Conservation (phyloP, 495 filamentous ascomycete species). For the Penicillium chermesinum region DNA sequence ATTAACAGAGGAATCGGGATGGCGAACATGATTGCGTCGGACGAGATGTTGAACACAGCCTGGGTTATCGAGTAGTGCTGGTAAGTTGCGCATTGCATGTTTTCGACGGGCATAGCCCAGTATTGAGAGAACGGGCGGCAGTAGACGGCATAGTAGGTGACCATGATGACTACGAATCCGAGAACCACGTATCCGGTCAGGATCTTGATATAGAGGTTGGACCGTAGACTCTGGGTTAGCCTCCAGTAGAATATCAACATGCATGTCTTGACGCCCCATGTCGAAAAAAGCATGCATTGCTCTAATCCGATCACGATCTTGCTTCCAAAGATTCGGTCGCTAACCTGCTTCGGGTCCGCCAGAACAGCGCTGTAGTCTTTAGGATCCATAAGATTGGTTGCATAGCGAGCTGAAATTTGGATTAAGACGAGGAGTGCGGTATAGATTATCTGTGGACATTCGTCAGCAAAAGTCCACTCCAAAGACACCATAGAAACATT, state of each 20-base stretch:
- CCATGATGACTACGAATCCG: constrained; percentile 55
- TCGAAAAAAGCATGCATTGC: constrained; percentile 47
- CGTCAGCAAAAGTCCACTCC: neutral
- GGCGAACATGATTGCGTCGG: constrained; percentile 56
- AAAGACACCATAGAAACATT: neutral
- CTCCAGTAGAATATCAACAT: constrained; percentile 48
- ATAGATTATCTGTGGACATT: constrained; percentile 38
- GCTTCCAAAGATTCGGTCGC: constrained; percentile 43
- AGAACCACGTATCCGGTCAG: constrained; percentile 50
- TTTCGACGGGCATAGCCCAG: constrained; percentile 47
- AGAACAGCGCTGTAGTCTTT: constrained; percentile 45
- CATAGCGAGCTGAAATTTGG: constrained; percentile 51
- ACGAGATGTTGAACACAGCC: constrained; percentile 62
- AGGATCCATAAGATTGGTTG: constrained; percentile 56
- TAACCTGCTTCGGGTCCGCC: constrained; percentile 33
- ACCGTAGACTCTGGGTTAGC: constrained; percentile 35
- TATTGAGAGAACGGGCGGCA: constrained; percentile 58
- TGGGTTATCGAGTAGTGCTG: constrained; percentile 58
- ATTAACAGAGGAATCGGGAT: constrained; percentile 58
- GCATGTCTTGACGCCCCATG: constrained; percentile 47
- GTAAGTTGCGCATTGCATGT: constrained; percentile 34
- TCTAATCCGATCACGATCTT: constrained; percentile 51
- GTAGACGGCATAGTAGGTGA: constrained; percentile 60
- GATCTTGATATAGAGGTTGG: constrained; percentile 46
- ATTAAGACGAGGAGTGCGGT: constrained; percentile 51